Base-by-base conservation (phyloP, 139 green algal species). In the Chlorella sp. region DNA sequence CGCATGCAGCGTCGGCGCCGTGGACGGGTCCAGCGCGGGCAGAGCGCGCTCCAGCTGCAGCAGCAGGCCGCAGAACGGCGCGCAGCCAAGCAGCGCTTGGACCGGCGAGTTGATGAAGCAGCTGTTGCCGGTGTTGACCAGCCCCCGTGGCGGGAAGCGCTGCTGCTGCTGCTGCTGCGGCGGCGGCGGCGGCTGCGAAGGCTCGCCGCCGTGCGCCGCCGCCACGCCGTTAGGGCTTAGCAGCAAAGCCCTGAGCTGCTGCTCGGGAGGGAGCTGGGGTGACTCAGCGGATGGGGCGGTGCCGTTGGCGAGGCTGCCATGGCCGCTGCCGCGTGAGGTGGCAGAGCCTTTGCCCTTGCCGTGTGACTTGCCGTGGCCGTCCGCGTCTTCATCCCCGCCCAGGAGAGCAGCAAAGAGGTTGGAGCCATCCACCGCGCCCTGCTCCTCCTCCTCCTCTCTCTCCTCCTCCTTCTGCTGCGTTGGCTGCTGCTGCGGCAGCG, bases 31-130 rank as follows among this genome's bases (percentile, higher is more conserved):
- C 62, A 95, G 74, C 35, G 80, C 74, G 0, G 82, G 71, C 3
- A 35, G 32, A 10, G 82, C 80, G 1, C 33, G n/a, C 1, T 62
- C 64, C 60, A 95, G 82, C 32, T 36, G 42, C 10, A 67, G 34
- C 66, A 93, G 60, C 42, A 94, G 70, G 6, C 33, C 23, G 67
- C 87, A 92, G 77, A 96, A 96, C 33, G 73, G 67, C 20, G 60
- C 49, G 67, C 77, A 83, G 4, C 76, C 86, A 69, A 96, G 77
- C 62, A 96, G 77, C n/a, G 88, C 88, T 85, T 94, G 82, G 66
- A 93, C 73, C 0, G 84, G 90, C 31, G 78, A 79, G 79, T 92
- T 94, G 74, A 92, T 83, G 74, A 95, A 95, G 87, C 90, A 95
- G 2, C 87, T 80, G 81, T 94, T 93, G 62, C 90, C 90, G 0